Percentiles rank a stretch among this genome's conserved stretches.
Evolutionary conservation across 148 eudicot species (phyloP).

Genomic region (Chenopodium suecicum): DNA sequence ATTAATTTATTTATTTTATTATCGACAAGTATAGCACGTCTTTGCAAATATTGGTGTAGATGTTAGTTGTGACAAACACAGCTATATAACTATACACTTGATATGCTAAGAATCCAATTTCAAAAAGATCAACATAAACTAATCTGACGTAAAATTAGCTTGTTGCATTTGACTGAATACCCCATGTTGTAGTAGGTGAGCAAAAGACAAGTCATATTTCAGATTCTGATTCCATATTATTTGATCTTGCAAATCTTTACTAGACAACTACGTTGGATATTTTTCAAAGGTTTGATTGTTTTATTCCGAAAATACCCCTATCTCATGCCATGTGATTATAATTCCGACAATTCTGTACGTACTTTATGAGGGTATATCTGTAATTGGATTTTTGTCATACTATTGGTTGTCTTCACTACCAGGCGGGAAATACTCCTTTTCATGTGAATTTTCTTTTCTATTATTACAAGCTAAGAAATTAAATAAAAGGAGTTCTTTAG

Average conservation of each 20-base stretch:
- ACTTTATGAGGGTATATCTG: background rate
- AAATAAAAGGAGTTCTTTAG: no score
- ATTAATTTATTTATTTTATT: background rate
- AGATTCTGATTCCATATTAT: conserved; percentile 18
- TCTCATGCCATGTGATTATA: background rate
- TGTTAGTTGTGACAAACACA: background rate
- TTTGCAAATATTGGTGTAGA: background rate
- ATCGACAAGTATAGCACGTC: background rate
- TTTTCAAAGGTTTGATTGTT: background rate
- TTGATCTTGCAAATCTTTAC: background rate
- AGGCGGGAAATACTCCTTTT: background rate
- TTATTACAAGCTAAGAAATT: no score
- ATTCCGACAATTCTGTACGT: background rate
- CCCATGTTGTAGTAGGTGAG: conserved; percentile 17
- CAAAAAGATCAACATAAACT: conserved; percentile 8
- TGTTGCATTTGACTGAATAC: background rate
- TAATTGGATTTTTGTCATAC: background rate
- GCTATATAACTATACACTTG: background rate
- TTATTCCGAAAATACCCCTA: background rate
- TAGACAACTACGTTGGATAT: background rate
- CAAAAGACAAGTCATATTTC: conserved; percentile 4
- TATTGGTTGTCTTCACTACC: background rate
- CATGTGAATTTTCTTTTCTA: background rate
- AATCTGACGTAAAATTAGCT: background rate
- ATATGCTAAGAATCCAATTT: conserved; percentile 1